Conservation (phyloP, 2,329 filamentous ascomycete genomes). For the Diaporthe sp. region DNA sequence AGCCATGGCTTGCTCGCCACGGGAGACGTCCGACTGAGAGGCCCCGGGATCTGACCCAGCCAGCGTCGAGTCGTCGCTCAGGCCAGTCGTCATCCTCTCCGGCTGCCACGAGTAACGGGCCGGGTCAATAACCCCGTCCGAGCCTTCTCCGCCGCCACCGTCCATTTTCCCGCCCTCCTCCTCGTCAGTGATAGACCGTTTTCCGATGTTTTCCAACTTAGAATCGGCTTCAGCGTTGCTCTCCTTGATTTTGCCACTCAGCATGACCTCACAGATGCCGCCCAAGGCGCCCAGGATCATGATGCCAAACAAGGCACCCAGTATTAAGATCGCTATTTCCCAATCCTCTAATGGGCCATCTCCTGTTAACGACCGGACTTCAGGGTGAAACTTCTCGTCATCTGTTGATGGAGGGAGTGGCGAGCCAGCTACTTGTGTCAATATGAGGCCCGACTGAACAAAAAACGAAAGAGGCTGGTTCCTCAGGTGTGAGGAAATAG, state of each 20-base stretch:
- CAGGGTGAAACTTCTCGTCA: background rate
- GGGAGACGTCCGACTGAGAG: background rate
- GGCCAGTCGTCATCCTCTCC: slow-evolving; percentile 19
- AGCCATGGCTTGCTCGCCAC: background rate
- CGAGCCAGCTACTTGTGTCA: background rate
- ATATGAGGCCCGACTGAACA: background rate
- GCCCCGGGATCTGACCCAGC: background rate
- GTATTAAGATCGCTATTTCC: slow-evolving; percentile 15
- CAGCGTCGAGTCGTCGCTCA: slow-evolving; percentile 24
- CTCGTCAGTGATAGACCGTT: background rate
- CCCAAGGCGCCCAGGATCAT: slow-evolving; percentile 28
- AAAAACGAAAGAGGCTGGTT: background rate
- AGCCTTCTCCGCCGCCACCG: background rate
- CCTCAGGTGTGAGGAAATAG: background rate
- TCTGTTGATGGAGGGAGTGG: background rate
- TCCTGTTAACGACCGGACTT: background rate
- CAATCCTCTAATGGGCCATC: background rate
- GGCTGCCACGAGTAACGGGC: slow-evolving; percentile 30
- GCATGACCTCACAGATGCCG: slow-evolving; percentile 26
- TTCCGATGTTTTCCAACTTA: background rate
- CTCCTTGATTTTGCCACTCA: slow-evolving; percentile 24
- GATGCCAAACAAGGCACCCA: slow-evolving; percentile 12
- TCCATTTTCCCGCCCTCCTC: background rate
- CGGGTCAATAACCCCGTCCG: background rate
- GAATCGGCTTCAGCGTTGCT: slow-evolving; percentile 26